phyloP scores from a whole-genome alignment of 2,329 filamentous ascomycete genomes.

The Rhynchosporium graminicola region DNA sequence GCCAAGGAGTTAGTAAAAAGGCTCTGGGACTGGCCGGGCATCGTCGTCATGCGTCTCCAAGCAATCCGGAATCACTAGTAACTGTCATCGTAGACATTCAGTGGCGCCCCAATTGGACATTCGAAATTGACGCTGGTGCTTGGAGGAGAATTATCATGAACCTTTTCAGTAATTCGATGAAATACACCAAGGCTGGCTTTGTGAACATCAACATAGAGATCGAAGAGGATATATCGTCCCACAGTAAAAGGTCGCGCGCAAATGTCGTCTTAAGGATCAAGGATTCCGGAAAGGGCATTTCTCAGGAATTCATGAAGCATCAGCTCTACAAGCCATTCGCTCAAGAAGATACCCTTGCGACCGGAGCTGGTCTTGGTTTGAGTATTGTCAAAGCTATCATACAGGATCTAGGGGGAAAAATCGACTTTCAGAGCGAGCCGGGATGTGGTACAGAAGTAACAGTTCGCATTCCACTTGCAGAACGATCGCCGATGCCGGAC shows the following conservation, averaged over 20 bases:
- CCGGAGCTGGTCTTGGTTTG: constrained; percentile 62
- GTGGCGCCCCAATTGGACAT: constrained; percentile 51
- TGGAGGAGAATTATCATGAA: constrained; percentile 59
- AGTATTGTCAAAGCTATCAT: constrained; percentile 64
- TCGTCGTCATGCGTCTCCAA: constrained; percentile 22
- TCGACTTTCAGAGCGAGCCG: constrained; percentile 56
- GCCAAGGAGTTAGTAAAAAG: constrained; percentile 33
- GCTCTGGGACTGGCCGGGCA: constrained; percentile 32
- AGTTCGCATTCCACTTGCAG: constrained; percentile 34
- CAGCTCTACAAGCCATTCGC: constrained; percentile 62
- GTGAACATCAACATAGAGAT: constrained; percentile 47
- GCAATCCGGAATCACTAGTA: constrained; percentile 34
- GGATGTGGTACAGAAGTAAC: constrained; percentile 56
- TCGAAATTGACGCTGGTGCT: constrained; percentile 56
- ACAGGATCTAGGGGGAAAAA: constrained; percentile 58
- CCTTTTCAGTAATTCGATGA: constrained; percentile 61
- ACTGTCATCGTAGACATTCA: constrained; percentile 56
- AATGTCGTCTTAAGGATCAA: constrained; percentile 49
- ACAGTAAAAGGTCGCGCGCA: constrained; percentile 23
- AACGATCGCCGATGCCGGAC: constrained; percentile 21
- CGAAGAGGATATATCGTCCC: constrained; percentile 29
- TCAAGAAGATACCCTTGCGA: constrained; percentile 62
- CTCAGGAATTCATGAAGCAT: constrained; percentile 59
- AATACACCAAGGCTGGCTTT: constrained; percentile 57
- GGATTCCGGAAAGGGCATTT: constrained; percentile 67